Evolutionary conservation across 2,329 filamentous ascomycete genomes (phyloP), one percentile per base, ranked within the genome.

Genomic region (Gliomastix tumulicola): DNA sequence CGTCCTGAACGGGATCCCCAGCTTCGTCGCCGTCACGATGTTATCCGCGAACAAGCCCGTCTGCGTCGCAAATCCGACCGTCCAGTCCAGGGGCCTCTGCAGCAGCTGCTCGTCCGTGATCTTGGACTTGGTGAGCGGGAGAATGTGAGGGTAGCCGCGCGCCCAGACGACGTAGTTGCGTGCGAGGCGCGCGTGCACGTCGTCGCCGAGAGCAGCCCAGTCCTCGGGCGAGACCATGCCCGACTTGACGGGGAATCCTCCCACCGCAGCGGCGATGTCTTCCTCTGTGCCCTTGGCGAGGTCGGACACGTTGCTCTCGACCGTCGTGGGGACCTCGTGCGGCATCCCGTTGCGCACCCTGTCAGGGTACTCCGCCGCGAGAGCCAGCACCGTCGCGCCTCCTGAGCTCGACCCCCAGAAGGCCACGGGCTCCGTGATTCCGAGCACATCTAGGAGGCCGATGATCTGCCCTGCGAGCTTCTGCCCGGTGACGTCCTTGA

Each of bases 401-500:
- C 35, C 35, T 10, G 35, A 37, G 16, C 35, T 37, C 16, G 18
- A 32, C 9, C 35, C 35, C 35, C 28, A 37, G 22, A 28, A 35
- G 15, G 30, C 13, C 3, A 19, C 20, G 6, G 19, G 7, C n/a
- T 32, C 7, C 6, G 16, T 17, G 20, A 37, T 32, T 10, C 21
- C 19, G 5, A 37, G 35, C 3, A 13, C 27, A 25, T 37, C 35
- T 5, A 32, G 7, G 13, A 37, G 12, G 21, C 8, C 13, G 27
- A 37, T 32, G 15, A 37, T 20, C n/a, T 25, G 25, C 7, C 8
- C n/a, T 11, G 35, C 35, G 11, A 37, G 28, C 35, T 32, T 37
- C 13, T 18, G 28, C 8, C 13, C 28, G 17, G 35, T 37, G 19
- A 37, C 35, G 3, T 37, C 13, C 4, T 21, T 13, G 20, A 32